A percentile compares a stretch with the other conserved stretches of the same genome.
phyloP scores from a whole-genome alignment of 805 yeast species.

The Sugiyamaella boreocaroliniensis region DNA sequence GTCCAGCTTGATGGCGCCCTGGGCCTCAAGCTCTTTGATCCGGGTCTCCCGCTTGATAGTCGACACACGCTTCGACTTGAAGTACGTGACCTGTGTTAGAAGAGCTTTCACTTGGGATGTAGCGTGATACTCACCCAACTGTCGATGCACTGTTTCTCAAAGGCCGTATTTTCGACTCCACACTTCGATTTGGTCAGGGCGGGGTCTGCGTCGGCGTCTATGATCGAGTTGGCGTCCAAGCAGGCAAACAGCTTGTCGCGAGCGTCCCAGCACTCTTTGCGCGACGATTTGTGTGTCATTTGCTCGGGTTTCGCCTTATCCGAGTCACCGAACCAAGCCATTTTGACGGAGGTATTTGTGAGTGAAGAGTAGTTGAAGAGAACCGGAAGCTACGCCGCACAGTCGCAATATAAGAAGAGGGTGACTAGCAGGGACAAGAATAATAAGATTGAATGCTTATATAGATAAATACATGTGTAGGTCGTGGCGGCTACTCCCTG shows the following conservation, averaged over 20 bases:
- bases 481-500: neutral
- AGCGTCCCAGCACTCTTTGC: constrained; percentile 84
- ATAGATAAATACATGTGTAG: neutral
- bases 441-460: no score
- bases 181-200: constrained; percentile 50
- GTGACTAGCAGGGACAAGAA: no score
- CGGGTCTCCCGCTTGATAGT: constrained; percentile 65
- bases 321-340: constrained; percentile 46
- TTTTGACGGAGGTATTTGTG: no score
- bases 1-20: constrained; percentile 42
- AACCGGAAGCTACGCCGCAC: neutral
- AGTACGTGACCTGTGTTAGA: constrained; percentile 46
- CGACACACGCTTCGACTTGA: constrained; percentile 80
- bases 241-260: constrained; percentile 76
- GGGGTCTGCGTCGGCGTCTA: constrained; percentile 50
- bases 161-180: constrained; percentile 47
- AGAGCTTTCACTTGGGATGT: neutral
- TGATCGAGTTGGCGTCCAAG: constrained; percentile 58
- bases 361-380: neutral
- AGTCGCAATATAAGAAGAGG: no score
- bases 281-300: constrained; percentile 51
- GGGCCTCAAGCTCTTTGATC: constrained; percentile 61
- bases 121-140: constrained; percentile 52
- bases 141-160: constrained; percentile 69
- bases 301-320: constrained; percentile 25